Evolutionary conservation across 2,329 filamentous ascomycete genomes (phyloP), one percentile per base, ranked within the genome.

Genomic region (Colletotrichum orbiculare): DNA sequence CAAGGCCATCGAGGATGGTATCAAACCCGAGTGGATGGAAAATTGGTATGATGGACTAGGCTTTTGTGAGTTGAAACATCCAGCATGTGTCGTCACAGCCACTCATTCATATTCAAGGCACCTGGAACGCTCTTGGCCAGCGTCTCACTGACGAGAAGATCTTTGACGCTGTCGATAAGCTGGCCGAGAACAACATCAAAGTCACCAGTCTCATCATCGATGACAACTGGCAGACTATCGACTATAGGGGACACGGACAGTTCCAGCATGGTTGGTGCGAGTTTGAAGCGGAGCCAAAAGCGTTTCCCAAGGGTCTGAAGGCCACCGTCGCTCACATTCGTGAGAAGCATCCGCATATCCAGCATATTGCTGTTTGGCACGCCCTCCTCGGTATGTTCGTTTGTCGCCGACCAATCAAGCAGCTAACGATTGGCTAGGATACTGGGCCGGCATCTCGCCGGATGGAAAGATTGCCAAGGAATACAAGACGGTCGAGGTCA

Each of bases 291-390:
- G 92, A 96, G 63, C 84, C 87, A 10, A 82, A 85, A 34, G 88
- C 89, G 0, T 99, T 99, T 65, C 94, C 95, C 0, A 81, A 86
- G 2, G 96, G 96, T 0, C 81, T 99, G 8, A 92, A 91, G 73
- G 82, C 88, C 7, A 88, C 91, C 0, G 83, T 96, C 2, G 79
- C 83, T 6, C 84, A 86, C 7, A 92, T 98, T 64, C 88, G 93
- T 25, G 78, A 85, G 15, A 84, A 83, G 13, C 87, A 94, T 71
- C 89, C 89, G 0, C 87, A 89, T 64, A 90, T 98, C 64, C 86
- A 91, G 65, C 91, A 97, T 71, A 86, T 98, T 54, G 93, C 92
- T 10, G 95, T 98, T 1, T 99, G 96, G 96, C 96, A 99, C 79
- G 93, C 95, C 1, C 83, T 98, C 0, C 76, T 91, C 37, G 83